Conservation (phyloP, 768 basidiomycete genomes). For the Gelatoporia subvermispora region DNA sequence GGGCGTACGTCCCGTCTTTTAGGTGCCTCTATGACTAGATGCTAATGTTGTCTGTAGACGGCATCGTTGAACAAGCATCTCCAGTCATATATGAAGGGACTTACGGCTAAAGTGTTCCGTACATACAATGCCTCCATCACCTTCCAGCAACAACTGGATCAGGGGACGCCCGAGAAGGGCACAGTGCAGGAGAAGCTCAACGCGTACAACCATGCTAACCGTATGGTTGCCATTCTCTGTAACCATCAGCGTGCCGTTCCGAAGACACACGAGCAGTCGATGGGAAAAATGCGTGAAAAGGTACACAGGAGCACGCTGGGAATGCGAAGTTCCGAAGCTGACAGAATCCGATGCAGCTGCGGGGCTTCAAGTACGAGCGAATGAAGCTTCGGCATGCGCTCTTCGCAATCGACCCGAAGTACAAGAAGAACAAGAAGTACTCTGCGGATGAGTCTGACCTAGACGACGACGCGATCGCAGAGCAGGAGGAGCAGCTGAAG, state of each 20-base stretch:
- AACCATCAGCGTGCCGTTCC: conserved; percentile 97
- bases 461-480: conserved; percentile 85
- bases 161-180: conserved; percentile 59
- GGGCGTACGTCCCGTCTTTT: conserved; percentile 51
- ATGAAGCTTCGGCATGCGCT: conserved; percentile 93
- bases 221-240: conserved; percentile 94
- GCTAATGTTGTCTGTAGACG: conserved; percentile 47
- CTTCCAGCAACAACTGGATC: conserved; percentile 87
- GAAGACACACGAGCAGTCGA: conserved; percentile 88
- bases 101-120: conserved; percentile 99
- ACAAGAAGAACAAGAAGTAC: conserved; percentile 78
- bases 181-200: conserved; percentile 95
- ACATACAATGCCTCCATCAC: conserved; percentile 98
- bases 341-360: conserved; percentile 46
- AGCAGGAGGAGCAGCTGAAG: conserved; percentile 73
- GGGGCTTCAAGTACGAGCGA: conserved; percentile 89
- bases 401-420: conserved; percentile 71
- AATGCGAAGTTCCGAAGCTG: not conserved
- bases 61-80: conserved; percentile 87
- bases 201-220: conserved; percentile 95
- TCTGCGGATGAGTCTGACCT: conserved; percentile 85
- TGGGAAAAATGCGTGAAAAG: conserved; percentile 92
- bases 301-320: conserved; percentile 38
- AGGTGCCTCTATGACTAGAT: conserved; percentile 2
- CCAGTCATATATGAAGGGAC: conserved; percentile 89